phyloP scores from a whole-genome alignment of 805 yeast species.

The Teunomyces stri region DNA sequence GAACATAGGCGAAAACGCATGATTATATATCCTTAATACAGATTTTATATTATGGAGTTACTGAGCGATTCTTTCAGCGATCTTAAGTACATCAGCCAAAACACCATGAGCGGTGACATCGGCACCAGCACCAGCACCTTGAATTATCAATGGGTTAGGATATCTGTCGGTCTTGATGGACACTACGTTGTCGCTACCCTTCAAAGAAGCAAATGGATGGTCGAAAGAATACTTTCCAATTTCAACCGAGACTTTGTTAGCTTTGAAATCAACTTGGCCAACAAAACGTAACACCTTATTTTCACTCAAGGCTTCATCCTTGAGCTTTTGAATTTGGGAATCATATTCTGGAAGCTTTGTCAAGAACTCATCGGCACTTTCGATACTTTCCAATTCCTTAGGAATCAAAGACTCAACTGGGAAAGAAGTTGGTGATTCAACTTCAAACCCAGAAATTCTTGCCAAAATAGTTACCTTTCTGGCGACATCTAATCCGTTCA shows the following conservation, averaged over 20 bases:
- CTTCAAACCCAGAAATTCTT: conserved; percentile 82
- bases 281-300: conserved; percentile 90
- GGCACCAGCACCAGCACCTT: conserved; percentile 96
- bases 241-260: conserved; percentile 75
- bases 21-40: neutral
- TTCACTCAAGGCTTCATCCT: conserved; percentile 77
- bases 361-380: conserved; percentile 76
- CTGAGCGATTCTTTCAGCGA: conserved; percentile 77
- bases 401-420: conserved; percentile 95
- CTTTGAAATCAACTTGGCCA: conserved; percentile 80
- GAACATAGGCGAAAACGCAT: neutral
- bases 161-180: conserved; percentile 91
- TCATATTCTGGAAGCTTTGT: conserved; percentile 81
- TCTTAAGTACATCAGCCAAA: conserved; percentile 86
- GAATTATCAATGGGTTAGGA: conserved; percentile 87
- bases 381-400: conserved; percentile 69
- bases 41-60: conserved; percentile 13
- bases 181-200: conserved; percentile 95
- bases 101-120: conserved; percentile 79
- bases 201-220: conserved; percentile 93
- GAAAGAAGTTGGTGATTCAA: conserved; percentile 87
- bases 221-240: conserved; percentile 81
- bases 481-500: conserved; percentile 97
- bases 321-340: conserved; percentile 69
- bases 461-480: conserved; percentile 96